phyloP scores from a whole-genome alignment of 2,329 filamentous ascomycete species.

The Alternaria sp. region DNA sequence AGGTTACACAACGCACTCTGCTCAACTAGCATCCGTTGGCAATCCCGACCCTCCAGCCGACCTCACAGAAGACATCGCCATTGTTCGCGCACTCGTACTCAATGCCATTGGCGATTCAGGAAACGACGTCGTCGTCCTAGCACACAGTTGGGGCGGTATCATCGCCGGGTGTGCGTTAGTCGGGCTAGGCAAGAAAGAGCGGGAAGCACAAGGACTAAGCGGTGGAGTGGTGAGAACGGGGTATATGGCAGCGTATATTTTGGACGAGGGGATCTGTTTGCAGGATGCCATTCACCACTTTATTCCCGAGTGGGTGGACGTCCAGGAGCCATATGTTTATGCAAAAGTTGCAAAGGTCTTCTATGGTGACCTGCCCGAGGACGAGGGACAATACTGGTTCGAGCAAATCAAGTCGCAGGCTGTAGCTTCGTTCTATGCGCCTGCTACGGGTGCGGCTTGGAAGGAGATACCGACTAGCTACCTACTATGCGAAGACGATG shows the following conservation, averaged over 20 bases:
- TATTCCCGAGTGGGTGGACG: not conserved
- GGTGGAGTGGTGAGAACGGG: conserved; percentile 51
- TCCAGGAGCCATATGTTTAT: not conserved
- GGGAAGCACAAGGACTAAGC: conserved; percentile 46
- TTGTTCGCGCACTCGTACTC: conserved; percentile 27
- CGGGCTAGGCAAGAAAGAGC: conserved; percentile 47
- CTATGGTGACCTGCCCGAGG: conserved; percentile 42
- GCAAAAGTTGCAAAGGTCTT: conserved; percentile 16
- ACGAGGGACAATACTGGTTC: conserved; percentile 35
- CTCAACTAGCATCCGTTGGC: not conserved
- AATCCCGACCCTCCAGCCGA: not conserved
- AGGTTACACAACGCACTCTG: not conserved
- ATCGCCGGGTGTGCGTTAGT: conserved; percentile 49
- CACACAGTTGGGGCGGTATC: conserved; percentile 58
- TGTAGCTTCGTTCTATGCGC: conserved; percentile 32
- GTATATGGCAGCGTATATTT: conserved; percentile 51
- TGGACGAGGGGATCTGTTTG: conserved; percentile 48
- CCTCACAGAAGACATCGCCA: not conserved
- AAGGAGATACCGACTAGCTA: conserved; percentile 48
- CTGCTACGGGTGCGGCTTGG: conserved; percentile 45
- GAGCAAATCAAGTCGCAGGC: not conserved
- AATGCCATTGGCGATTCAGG: conserved; percentile 47
- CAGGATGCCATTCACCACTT: conserved; percentile 14
- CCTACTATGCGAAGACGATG: conserved; percentile 50
- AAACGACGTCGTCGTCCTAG: conserved; percentile 55